Conservation (phyloP, 148 eudicot genomes). For the Camellia granthamiana region DNA sequence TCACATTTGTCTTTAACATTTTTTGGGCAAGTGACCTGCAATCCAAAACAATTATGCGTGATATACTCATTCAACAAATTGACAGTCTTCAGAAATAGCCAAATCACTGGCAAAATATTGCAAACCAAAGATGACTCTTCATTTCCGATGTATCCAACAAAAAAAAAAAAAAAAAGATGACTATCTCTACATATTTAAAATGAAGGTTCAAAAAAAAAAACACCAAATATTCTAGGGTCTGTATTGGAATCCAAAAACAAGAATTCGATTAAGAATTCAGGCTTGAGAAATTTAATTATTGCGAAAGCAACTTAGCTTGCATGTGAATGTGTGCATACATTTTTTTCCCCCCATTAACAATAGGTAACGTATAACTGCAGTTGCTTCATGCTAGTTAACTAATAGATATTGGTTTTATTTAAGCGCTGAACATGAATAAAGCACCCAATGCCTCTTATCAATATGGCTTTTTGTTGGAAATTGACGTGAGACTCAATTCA, state of each 20-base stretch:
- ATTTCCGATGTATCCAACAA: no score
- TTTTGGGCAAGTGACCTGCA: constrained; percentile 50
- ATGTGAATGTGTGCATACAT: not conserved
- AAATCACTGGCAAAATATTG: not conserved
- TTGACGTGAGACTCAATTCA: not conserved
- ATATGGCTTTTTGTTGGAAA: not conserved
- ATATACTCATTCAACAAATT: not conserved
- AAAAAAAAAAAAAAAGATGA: not conserved
- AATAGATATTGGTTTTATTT: not conserved
- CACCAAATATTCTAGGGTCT: not conserved
- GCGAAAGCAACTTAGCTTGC: not conserved
- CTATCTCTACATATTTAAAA: not conserved
- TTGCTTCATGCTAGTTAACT: not conserved
- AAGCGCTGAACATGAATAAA: not conserved
- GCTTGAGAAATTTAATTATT: not conserved
- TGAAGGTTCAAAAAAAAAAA: not conserved
- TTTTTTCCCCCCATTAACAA: not conserved
- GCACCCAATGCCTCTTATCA: not conserved
- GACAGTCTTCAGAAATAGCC: not conserved
- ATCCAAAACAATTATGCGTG: constrained; percentile 7
- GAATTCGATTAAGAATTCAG: not conserved
- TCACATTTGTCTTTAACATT: constrained; percentile 67
- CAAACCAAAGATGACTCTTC: not conserved
- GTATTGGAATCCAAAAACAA: not conserved
- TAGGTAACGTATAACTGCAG: no score